A percentile compares a stretch with the other conserved stretches of the same genome.
phyloP scores from a whole-genome alignment of 352 stramenopile genomes.

The Phytophthora cryptogea region DNA sequence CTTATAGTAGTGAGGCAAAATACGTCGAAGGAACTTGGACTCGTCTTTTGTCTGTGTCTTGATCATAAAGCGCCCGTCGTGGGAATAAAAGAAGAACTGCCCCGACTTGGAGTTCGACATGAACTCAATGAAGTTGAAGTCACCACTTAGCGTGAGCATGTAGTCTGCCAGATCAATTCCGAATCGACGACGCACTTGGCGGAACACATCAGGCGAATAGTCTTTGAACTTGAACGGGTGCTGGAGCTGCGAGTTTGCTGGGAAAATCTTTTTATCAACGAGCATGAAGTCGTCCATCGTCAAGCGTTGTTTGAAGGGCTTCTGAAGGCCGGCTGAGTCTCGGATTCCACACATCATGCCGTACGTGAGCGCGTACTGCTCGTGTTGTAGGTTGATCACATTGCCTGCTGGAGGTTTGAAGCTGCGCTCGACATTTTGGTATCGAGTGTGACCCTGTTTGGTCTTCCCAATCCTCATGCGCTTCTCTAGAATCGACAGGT shows the following conservation, averaged over 20 bases:
- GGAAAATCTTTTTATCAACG: constrained; percentile 79
- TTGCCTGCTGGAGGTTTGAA: constrained; percentile 76
- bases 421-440: constrained; percentile 51
- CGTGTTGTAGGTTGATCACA: constrained; percentile 89
- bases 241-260: constrained; percentile 74
- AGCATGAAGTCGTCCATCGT: constrained; percentile 93
- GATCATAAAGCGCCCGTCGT: constrained; percentile 98
- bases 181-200: constrained; percentile 78
- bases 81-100: constrained; percentile 99
- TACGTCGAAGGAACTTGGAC: constrained; percentile 97
- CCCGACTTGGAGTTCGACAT: constrained; percentile 98
- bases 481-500: constrained; percentile 60
- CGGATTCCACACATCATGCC: constrained; percentile 99
- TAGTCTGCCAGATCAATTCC: constrained; percentile 84
- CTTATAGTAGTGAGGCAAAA: constrained; percentile 98
- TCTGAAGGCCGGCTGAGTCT: constrained; percentile 91
- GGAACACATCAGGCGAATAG: constrained; percentile 90
- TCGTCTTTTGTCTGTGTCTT: constrained; percentile 99
- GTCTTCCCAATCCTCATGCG: constrained; percentile 59
- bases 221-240: constrained; percentile 93
- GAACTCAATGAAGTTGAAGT: constrained; percentile 98
- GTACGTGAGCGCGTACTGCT: constrained; percentile 98
- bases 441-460: constrained; percentile 55
- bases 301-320: constrained; percentile 78
- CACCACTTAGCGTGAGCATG: constrained; percentile 92